A percentile compares a stretch with the other conserved stretches of the same genome.
Evolutionary conservation across 768 basidiomycete genomes (phyloP).

Genomic region (Pilatotrama ljubarskyi): DNA sequence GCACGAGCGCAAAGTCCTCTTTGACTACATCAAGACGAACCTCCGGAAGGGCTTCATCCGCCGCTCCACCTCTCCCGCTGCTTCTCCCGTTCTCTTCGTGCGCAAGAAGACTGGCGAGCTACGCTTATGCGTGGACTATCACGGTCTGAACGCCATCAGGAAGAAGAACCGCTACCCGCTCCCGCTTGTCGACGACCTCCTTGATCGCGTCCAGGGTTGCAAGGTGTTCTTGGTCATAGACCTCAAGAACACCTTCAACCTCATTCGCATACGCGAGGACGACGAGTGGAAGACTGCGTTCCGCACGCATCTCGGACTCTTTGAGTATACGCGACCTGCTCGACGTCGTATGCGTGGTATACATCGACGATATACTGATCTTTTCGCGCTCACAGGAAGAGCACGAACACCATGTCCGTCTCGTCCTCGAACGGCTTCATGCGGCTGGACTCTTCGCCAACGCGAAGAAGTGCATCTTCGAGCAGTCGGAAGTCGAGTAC

Average conservation of each 20-base stretch:
- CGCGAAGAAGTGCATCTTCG: conserved; percentile 38
- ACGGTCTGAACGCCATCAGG: conserved; percentile 34
- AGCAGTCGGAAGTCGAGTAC: conserved; percentile 39
- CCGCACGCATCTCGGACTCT: conserved; percentile 37
- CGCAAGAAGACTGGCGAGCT: conserved; percentile 29
- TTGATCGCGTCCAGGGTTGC: conserved; percentile 26
- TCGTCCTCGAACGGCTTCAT: conserved; percentile 29
- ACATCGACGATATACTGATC: conserved; percentile 25
- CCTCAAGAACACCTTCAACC: conserved; percentile 42
- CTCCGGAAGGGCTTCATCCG: conserved; percentile 35
- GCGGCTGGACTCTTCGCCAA: conserved; percentile 34
- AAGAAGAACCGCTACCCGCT: conserved; percentile 37
- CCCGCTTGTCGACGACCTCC: conserved; percentile 34
- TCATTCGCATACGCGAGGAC: conserved; percentile 38
- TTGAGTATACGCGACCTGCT: conserved; percentile 28
- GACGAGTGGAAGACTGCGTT: conserved; percentile 44
- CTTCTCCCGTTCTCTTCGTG: conserved; percentile 31
- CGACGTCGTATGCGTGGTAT: conserved; percentile 27
- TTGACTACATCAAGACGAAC: conserved; percentile 38
- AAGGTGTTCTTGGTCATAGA: conserved; percentile 40
- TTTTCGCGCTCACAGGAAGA: conserved; percentile 22
- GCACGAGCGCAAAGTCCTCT: conserved; percentile 35
- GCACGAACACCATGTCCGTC: conserved; percentile 20
- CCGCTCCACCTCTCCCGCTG: conserved; percentile 29
- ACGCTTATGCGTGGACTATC: conserved; percentile 30